Conservation (phyloP, 345 rosid genomes). For the Salix udensis region DNA sequence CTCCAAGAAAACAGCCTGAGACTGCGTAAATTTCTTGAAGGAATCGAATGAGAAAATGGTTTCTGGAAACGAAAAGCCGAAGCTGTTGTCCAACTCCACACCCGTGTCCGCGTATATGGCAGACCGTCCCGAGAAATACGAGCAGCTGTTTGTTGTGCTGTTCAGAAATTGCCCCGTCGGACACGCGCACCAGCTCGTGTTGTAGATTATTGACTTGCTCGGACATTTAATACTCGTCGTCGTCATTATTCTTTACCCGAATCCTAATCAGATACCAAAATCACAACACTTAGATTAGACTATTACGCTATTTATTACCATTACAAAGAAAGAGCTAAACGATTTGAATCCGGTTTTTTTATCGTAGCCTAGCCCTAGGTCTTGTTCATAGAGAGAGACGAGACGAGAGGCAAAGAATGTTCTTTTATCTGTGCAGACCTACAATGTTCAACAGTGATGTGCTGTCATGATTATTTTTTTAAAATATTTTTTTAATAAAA, state of each 20-base stretch:
- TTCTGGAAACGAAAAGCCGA: slow-evolving; percentile 45
- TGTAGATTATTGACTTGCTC: slow-evolving; percentile 49
- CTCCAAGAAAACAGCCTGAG: slow-evolving; percentile 92
- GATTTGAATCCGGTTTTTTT: too few relatives aligned
- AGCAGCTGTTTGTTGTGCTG: slow-evolving; percentile 44
- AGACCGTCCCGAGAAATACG: slow-evolving; percentile 38
- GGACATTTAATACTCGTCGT: slow-evolving; percentile 41
- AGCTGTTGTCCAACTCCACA: slow-evolving; percentile 28
- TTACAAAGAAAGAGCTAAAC: too few relatives aligned
- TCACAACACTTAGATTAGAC: too few relatives aligned
- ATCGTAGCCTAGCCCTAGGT: neutral
- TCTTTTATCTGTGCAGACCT: neutral
- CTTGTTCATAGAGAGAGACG: neutral
- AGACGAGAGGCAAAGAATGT: neutral
- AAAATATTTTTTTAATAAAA: too few relatives aligned
- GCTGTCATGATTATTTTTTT: too few relatives aligned
- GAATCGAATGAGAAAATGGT: slow-evolving; percentile 68
- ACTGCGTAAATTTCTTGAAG: slow-evolving; percentile 71
- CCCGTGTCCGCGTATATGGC: slow-evolving; percentile 46
- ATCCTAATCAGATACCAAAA: too few relatives aligned
- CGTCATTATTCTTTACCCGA: too few relatives aligned
- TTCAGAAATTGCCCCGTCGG: slow-evolving; percentile 58
- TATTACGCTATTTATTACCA: too few relatives aligned
- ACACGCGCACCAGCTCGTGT: slow-evolving; percentile 73
- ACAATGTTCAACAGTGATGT: too few relatives aligned